These are phyloP conservation scores for Naganishia sp. DNA, from an alignment of 1,284 basidiomycete species.

Conservation along the genomic window DNA sequence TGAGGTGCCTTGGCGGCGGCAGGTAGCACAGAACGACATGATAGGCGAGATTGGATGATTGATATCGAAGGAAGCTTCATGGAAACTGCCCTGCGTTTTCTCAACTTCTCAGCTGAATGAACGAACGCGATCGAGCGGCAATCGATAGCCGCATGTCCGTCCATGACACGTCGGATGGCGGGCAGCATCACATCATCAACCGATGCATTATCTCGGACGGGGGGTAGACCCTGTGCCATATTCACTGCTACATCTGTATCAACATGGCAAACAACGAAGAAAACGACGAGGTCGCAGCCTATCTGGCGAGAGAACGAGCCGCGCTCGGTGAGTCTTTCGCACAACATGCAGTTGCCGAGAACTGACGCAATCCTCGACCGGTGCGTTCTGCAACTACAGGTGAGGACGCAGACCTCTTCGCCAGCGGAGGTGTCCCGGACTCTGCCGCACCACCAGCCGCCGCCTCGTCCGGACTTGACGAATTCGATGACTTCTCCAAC, in stretches of 20 bases:
- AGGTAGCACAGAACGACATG: constrained; percentile 29
- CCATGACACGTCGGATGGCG: constrained; percentile 23
- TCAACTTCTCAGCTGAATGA: not conserved
- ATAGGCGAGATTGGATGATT: not conserved
- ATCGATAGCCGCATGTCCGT: not conserved
- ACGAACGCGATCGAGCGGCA: constrained; percentile 1
- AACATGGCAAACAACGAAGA: constrained; percentile 49
- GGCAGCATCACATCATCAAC: constrained; percentile 23
- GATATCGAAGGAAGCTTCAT: not conserved
- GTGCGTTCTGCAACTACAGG: constrained; percentile 35
- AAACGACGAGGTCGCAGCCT: constrained; percentile 51
- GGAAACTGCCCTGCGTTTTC: not conserved
- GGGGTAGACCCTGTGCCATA: not conserved
- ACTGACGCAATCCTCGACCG: not conserved
- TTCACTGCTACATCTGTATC: not conserved
- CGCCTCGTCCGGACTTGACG: constrained; percentile 7
- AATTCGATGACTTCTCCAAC: constrained; percentile 16
- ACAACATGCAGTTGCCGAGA: not conserved
- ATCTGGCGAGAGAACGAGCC: constrained; percentile 53
- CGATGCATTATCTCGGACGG: not conserved
- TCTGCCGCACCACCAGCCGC: constrained; percentile 9
- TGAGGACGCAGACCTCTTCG: constrained; percentile 53
- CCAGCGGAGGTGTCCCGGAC: constrained; percentile 36
- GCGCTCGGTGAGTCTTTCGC: constrained; percentile 45
- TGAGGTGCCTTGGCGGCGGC: constrained; percentile 16